Evolutionary conservation across 2,329 filamentous ascomycete species (phyloP).

Genomic region (Arthrobotrys entomopaga): DNA sequence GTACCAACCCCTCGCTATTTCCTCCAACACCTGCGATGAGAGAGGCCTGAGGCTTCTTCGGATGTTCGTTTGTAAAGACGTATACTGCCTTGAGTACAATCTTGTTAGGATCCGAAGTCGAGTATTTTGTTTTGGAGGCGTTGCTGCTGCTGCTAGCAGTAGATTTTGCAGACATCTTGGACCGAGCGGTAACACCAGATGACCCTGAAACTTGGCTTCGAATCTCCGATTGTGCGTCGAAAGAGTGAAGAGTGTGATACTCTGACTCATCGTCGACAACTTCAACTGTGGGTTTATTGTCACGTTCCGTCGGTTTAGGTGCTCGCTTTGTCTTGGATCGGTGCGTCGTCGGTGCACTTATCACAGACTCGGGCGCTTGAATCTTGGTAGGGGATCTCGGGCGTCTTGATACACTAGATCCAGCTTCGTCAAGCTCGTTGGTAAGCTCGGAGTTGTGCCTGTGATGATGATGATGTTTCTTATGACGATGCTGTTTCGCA

Average conservation of each 20-base stretch:
- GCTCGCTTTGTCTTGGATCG: slow-evolving; percentile 40
- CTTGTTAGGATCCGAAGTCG: slow-evolving; percentile 91
- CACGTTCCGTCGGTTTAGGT: slow-evolving; percentile 33
- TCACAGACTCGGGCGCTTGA: slow-evolving; percentile 31
- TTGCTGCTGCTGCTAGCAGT: slow-evolving; percentile 81
- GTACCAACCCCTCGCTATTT: slow-evolving; percentile 89
- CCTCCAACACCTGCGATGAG: slow-evolving; percentile 83
- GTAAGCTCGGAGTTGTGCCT: slow-evolving; percentile 53
- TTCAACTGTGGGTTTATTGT: slow-evolving; percentile 22
- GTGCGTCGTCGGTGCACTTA: slow-evolving; percentile 24
- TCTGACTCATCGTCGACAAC: slow-evolving; percentile 41
- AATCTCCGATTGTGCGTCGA: slow-evolving; percentile 35
- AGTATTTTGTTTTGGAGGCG: slow-evolving; percentile 83
- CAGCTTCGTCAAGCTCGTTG: slow-evolving; percentile 38
- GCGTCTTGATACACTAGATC: slow-evolving; percentile 41
- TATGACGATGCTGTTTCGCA: slow-evolving; percentile 59
- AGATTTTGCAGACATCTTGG: slow-evolving; percentile 67
- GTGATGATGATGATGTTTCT: slow-evolving; percentile 56
- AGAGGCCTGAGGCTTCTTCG: slow-evolving; percentile 88
- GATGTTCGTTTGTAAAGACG: slow-evolving; percentile 87
- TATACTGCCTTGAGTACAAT: slow-evolving; percentile 95
- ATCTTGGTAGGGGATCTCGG: slow-evolving; percentile 34
- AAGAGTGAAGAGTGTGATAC: slow-evolving; percentile 28
- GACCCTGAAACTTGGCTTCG: slow-evolving; percentile 41
- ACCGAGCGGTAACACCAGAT: slow-evolving; percentile 38